Evolutionary conservation across 208 protist species (phyloP), one percentile per base, ranked within the genome.

Genomic region (Trypanosoma conorhini): DNA sequence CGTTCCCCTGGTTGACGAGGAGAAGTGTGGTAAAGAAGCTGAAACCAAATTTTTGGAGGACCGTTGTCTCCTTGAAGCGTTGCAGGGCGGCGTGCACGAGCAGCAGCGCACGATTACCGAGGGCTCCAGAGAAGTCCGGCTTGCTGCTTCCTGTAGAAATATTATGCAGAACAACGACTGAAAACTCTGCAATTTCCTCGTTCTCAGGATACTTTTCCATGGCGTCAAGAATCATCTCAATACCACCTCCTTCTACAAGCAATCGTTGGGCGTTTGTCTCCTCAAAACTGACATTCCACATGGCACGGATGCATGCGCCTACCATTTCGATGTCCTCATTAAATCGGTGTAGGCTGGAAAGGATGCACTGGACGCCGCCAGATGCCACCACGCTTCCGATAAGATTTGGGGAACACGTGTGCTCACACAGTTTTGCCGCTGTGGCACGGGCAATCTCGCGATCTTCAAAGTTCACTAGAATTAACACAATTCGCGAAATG

Each of bases 31-130:
- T 81, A n/a, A 91, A 88, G 35, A 96, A 81, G 56, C 70, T 78
- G 12, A 93, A 73, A n/a, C 87, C 78, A 73, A 93, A 96, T 68
- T 96, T 96, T 63, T 96, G 91, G 24, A 94, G 64, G 26, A 92
- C 85, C 35, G 81, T 72, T 42, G 84, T 81, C 15, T 88, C 79
- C 15, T 70, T 74, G 66, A 87, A 91, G 24, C 70, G 51, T 65
- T 85, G 66, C 17, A 87, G 74, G 12, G 88, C 85, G 5, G 73
- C 74, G 62, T 88, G 77, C 38, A 94, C 79, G 1, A 87, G 67
- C 15, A 55, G 61, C 12, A 92, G 65, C 13, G 79, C 70, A 13
- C 83, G 81, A 19, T 77, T 60, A 30, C 81, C 88, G 3, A 82
- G 30, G 9, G 57, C 50, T 8, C 83, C 67, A 35, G 71, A 60